Base-by-base conservation (phyloP, 805 yeast species). In the Pichia pseudocactophila region DNA sequence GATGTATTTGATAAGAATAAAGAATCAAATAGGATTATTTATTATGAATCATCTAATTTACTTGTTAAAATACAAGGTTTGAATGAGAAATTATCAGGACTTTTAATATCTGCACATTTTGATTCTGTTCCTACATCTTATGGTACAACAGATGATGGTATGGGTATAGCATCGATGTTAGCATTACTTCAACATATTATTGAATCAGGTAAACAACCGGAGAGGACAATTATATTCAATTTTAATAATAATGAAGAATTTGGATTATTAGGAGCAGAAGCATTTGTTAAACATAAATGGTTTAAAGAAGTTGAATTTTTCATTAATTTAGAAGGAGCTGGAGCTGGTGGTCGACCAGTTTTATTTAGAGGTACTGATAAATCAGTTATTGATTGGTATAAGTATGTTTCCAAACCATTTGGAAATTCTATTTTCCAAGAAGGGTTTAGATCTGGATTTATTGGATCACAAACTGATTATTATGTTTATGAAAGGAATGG, bases 131-230 rank as follows among this genome's bases (percentile, higher is more conserved):
- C 96, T 17, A 76, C 94, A 2, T 78, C 87, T 4, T 77, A 67
- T 52, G 97, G 97, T 26, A 78, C 92, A 2, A 89, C 96, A 2
- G 97, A 89, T 58, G 96, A 87, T 56, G 96, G 96, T 1, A 78
- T 80, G 66, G 96, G 96, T 8, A 70, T 86, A 46, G 95, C 88
- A 1, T 72, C 92, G 9, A 65, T 88, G 70, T 63, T 88, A 37
- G 94, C 88, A 2, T 65, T 84, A 3, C 62, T 88, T 45, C 70
- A 76, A 33, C 62, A 75, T 51, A 74, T 66, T 50, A 58, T 68
- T 0, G 34, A 46, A 0, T 25, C 20, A 3, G 49, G 43, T 1
- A 50, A 50, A 1, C 80, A 73, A 48, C 95, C 96, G 1, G 58
- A 69, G 36, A 69, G 95, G 45, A 82, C 89, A 4, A 62, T 89